Base-by-base conservation (phyloP, 192 early-diverging fungal species). In the Backusella macrospora region DNA sequence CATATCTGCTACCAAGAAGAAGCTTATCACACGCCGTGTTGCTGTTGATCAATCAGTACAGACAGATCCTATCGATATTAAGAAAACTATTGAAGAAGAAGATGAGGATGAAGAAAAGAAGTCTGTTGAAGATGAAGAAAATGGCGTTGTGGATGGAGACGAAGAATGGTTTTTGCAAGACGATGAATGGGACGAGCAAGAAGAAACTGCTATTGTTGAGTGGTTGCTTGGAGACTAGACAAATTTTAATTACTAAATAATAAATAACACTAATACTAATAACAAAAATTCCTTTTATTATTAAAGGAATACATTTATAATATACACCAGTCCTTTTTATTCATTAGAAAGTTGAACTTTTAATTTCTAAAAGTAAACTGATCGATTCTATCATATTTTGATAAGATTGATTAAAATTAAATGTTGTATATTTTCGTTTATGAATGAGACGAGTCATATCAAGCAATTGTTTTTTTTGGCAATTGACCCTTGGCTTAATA, bases 111-210 rank as follows among this genome's bases (percentile, higher is more conserved):
- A 39, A 44, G 55, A 46, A 6, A 66, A 75, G 1, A 38, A 49
- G 6, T 37, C 48, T 43, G 40, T 13, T 55, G 18, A 15, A 5
- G 66, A 37, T 1, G 73, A 73, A 44, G 78, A 80, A 40, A 65
- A 39, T 9, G 78, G 80, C 26, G 38, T 82, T 43, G 64, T 82
- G 8, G 76, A 78, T 62, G 77, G 80, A 40, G 80, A 82, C 34
- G 80, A 82, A 62, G 80, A 82, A 67, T 82, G 80, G 80, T 82
- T 82, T 40, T 55, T 82, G 34, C 73, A 75, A 46, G 78, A 72
- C 34, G 80, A 82, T 55, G 80, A 82, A 65, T 77, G 76, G 77
- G 80, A 82, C 46, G 67, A 71, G 1, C 75, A 75, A 46, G 76
- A 76, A 55, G 80, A 82, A 40, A 49, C 44, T 21, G 52, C 71